These are phyloP conservation scores for Vigna nakashimae DNA, from an alignment of 306 rosid genomes.

Conservation along the genomic window DNA sequence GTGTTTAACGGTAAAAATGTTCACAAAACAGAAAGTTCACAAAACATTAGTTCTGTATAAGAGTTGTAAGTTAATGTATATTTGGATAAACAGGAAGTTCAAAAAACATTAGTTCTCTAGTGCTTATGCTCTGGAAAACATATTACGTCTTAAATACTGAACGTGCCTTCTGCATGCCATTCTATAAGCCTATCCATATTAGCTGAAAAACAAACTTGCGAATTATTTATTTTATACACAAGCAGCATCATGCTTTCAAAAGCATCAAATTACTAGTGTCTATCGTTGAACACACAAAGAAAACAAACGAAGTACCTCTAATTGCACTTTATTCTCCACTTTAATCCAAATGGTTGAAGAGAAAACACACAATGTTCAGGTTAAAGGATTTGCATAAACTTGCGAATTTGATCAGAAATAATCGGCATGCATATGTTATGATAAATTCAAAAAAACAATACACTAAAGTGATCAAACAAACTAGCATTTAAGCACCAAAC, in stretches of 20 bases:
- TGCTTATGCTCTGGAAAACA: background rate
- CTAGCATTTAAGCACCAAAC: constrained; percentile 3
- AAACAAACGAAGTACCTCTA: constrained; percentile 14
- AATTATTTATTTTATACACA: constrained; percentile 13
- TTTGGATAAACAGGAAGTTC: too few species aligned
- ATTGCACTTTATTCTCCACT: constrained; percentile 19
- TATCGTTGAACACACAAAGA: constrained; percentile 24
- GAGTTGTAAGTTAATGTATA: too few species aligned
- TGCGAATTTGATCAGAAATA: background rate
- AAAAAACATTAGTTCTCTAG: background rate
- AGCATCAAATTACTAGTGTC: constrained; percentile 29
- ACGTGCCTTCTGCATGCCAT: constrained; percentile 6
- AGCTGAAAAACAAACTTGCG: constrained; percentile 1
- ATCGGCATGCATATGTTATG: background rate
- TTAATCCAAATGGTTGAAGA: constrained; percentile 11
- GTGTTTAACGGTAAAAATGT: too few species aligned
- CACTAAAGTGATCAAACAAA: constrained; percentile 16
- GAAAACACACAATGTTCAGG: background rate
- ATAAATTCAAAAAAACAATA: constrained; percentile 4
- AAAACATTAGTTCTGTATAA: too few species aligned
- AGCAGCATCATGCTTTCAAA: background rate
- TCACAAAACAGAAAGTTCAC: too few species aligned
- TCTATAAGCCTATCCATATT: constrained; percentile 3
- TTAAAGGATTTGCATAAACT: constrained; percentile 6
- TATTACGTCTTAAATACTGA: background rate